Evolutionary conservation across 305 asterid species (phyloP).

Genomic region (Plantago coronopus): DNA sequence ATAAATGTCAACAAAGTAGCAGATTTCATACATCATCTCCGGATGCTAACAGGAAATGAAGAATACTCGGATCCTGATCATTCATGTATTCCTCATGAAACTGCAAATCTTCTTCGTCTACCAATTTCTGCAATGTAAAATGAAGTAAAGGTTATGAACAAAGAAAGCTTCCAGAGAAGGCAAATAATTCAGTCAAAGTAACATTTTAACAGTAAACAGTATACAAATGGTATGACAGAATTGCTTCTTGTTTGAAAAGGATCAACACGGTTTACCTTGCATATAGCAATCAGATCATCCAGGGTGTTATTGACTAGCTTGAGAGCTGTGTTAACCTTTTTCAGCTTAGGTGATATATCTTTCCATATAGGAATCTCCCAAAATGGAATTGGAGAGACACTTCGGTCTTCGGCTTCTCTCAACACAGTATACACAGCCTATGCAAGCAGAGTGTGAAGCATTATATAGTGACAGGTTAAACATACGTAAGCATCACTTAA

Average conservation of each 20-base stretch:
- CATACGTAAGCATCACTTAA: constrained; percentile 12
- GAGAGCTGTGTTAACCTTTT: constrained; percentile 76
- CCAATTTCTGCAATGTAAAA: constrained; percentile 69
- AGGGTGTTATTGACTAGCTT: constrained; percentile 76
- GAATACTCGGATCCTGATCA: constrained; percentile 97
- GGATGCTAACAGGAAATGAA: constrained; percentile 91
- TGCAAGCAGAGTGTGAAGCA: constrained; percentile 26
- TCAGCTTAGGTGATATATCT: constrained; percentile 88
- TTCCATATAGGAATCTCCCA: constrained; percentile 99
- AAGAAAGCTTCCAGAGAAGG: background rate
- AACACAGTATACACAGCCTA: constrained; percentile 96
- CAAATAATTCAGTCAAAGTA: constrained; percentile 3
- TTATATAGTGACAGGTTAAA: constrained; percentile 10
- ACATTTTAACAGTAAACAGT: background rate
- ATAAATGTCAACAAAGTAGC: constrained; percentile 21
- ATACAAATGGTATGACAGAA: background rate
- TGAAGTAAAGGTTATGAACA: constrained; percentile 9
- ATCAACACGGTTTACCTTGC: constrained; percentile 56
- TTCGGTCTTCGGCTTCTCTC: constrained; percentile 94
- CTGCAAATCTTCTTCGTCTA: constrained; percentile 91
- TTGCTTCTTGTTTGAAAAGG: background rate
- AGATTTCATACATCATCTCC: constrained; percentile 77
- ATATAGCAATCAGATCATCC: constrained; percentile 73
- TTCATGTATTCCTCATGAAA: constrained; percentile 97
- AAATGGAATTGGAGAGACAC: constrained; percentile 86